Base-by-base conservation (phyloP, 371 early-diverging fungal genomes). In the Phascolomyces articulosus region DNA sequence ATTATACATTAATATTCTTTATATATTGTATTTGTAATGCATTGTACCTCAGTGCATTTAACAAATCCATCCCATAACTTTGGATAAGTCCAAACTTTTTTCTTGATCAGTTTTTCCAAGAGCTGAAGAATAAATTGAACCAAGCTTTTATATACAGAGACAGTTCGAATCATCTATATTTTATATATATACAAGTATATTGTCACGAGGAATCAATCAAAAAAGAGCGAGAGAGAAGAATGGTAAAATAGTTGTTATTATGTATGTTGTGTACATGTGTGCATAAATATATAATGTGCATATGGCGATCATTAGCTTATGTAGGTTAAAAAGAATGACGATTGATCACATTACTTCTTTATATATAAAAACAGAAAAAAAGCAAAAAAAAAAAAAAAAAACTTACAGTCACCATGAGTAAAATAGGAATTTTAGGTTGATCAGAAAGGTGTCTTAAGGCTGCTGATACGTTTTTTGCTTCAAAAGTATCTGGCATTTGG, bases 1-100 rank as follows among this genome's bases (percentile, higher is more conserved):
- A n/a, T n/a, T n/a, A n/a, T n/a, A n/a, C n/a, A n/a, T n/a, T n/a
- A n/a, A n/a, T n/a, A n/a, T n/a, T n/a, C n/a, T n/a, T n/a, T n/a
- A n/a, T n/a, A n/a, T n/a, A n/a, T n/a, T n/a, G n/a, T n/a, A n/a
- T n/a, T n/a, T n/a, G n/a, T n/a, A 18, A 24, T 28, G 6, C 3
- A 21, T 54, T 44, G 41, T 73, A 69, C 73, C 70, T 77, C 80
- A 54, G 82, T 83, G 66, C 90, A 91, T 18, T 85, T 79, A n/a
- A 92, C 80, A 73, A 93, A 93, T 20, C 94, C 94, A 64, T 89
- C 87, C 93, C 94, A 93, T 2, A 93, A 77, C 44, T 83, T 86
- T 2, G 83, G 79, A 40, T 83, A 74, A 3, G 75, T 81, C 94
- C 94, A 93, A 21, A 93, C 80, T 48, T 88, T 79, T 65, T 87